phyloP scores from a whole-genome alignment of 192 early-diverging fungal species.

The Kappamyces sp. region DNA sequence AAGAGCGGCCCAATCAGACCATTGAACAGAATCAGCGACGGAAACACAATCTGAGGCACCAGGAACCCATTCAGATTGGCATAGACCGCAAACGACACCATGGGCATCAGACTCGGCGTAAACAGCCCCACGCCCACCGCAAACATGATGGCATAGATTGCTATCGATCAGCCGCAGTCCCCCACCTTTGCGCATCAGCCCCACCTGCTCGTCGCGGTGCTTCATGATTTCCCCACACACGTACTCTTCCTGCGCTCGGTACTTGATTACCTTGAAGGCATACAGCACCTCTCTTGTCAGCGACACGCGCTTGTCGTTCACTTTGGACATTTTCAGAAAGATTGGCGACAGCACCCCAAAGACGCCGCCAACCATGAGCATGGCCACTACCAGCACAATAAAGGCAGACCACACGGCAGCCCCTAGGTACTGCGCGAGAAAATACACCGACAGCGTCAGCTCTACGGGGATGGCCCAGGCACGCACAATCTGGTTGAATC shows the following conservation, averaged over 20 bases:
- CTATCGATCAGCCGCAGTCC: background rate
- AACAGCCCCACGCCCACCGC: constrained; percentile 5
- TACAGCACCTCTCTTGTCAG: constrained; percentile 27
- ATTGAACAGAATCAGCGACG: constrained; percentile 4
- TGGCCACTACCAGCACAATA: background rate
- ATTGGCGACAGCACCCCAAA: constrained; percentile 2
- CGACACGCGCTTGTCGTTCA: constrained; percentile 19
- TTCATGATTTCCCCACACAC: constrained; percentile 17
- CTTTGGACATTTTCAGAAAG: constrained; percentile 3
- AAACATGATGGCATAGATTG: background rate
- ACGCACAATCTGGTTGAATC: background rate
- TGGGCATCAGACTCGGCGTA: constrained; percentile 8
- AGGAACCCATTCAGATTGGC: background rate
- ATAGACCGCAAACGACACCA: constrained; percentile 10
- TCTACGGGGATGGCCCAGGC: background rate
- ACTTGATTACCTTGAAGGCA: constrained; percentile 31
- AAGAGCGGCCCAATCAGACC: constrained; percentile 7
- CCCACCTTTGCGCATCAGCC: background rate
- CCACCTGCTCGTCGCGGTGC: constrained; percentile 7
- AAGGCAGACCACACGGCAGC: constrained; percentile 16
- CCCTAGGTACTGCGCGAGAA: constrained; percentile 4
- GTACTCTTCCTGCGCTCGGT: constrained; percentile 21
- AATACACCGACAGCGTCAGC: constrained; percentile 9
- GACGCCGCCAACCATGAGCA: background rate
- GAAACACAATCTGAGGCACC: constrained; percentile 7